phyloP scores from a whole-genome alignment of 2,329 filamentous ascomycete species.

The Ascochyta viciae-villosae region DNA sequence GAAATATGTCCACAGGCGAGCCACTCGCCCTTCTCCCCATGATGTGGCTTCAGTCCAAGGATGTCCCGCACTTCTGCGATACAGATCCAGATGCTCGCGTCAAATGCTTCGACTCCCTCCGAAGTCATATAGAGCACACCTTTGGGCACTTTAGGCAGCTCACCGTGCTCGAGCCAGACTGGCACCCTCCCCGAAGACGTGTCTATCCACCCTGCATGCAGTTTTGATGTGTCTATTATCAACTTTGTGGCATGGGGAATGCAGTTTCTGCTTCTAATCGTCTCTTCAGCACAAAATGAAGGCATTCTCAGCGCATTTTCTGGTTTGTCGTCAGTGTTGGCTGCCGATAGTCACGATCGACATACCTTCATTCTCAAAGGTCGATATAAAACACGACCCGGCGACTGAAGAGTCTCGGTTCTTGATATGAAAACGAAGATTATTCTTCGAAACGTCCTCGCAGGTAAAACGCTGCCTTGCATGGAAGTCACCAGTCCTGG shows the following conservation, averaged over 20 bases:
- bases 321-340: neutral
- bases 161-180: slow-evolving; percentile 13
- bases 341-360: neutral
- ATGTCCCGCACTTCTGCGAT: slow-evolving; percentile 12
- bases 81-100: slow-evolving; percentile 16
- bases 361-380: slow-evolving; percentile 1
- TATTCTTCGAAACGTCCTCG: neutral
- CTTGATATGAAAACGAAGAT: neutral
- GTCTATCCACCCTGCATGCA: slow-evolving; percentile 1
- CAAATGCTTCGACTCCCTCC: slow-evolving; percentile 1
- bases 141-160: slow-evolving; percentile 5
- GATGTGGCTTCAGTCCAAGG: neutral
- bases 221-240: neutral
- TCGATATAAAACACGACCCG: neutral
- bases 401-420: neutral
- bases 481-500: neutral
- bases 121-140: slow-evolving; percentile 1
- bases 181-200: neutral
- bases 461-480: neutral
- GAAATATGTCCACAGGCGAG: slow-evolving; percentile 16
- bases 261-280: no score
- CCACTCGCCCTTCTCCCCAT: slow-evolving; percentile 16
- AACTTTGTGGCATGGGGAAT: neutral
- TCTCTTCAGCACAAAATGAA: neutral
- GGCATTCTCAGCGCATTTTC: neutral